phyloP scores from a whole-genome alignment of 768 basidiomycete genomes.

The Leccinum aurantiacum region DNA sequence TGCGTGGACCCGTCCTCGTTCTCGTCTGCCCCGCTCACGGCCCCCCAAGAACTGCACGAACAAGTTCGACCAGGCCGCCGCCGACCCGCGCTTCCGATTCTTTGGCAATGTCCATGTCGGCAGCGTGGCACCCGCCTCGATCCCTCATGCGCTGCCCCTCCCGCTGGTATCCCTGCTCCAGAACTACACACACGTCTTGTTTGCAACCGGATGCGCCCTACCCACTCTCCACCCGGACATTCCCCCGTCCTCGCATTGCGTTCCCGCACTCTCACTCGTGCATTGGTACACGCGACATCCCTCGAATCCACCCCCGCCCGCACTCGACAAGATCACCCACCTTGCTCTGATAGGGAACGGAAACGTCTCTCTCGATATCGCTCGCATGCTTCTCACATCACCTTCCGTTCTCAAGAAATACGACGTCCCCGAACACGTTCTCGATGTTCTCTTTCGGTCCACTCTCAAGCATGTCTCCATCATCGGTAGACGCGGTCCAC shows the following conservation, averaged over 20 bases:
- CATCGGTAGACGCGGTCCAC: constrained; percentile 81
- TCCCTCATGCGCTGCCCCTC: constrained; percentile 55
- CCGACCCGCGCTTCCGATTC: constrained; percentile 81
- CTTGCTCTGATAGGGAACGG: constrained; percentile 91
- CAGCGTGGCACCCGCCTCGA: constrained; percentile 34
- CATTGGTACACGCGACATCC: constrained; percentile 98
- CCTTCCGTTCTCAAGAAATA: constrained; percentile 61
- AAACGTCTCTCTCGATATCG: constrained; percentile 92
- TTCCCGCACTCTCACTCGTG: constrained; percentile 81
- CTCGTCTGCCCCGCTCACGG: constrained; percentile 12
- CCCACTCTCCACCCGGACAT: constrained; percentile 58
- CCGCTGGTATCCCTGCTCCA: constrained; percentile 59
- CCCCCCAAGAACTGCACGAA: constrained; percentile 82
- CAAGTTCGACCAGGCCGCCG: constrained; percentile 83
- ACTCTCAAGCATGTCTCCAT: constrained; percentile 76
- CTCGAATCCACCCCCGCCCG: constrained; percentile 55
- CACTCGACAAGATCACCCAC: constrained; percentile 49
- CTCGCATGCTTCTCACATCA: constrained; percentile 81
- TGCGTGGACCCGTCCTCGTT: background rate
- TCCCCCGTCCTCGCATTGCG: constrained; percentile 47
- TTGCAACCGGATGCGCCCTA: constrained; percentile 82
- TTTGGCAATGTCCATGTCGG: constrained; percentile 86
- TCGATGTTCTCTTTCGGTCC: constrained; percentile 63
- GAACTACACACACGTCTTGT: constrained; percentile 82
- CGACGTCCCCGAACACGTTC: constrained; percentile 76